Conservation (phyloP, 176 grass and related monocot species). For the Puya raimondii region DNA sequence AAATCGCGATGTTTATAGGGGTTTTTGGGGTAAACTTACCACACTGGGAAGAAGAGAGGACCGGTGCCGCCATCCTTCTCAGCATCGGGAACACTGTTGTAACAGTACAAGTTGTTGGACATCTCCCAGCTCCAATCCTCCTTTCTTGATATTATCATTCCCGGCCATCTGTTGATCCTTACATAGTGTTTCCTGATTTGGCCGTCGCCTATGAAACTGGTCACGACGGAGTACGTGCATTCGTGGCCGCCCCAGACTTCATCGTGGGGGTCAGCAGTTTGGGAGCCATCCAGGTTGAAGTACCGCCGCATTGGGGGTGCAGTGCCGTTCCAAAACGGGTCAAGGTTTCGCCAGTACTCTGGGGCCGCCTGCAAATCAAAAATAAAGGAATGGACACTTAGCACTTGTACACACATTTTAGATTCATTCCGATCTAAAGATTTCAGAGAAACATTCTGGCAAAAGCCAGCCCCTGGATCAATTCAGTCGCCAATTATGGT, state of each 20-base stretch:
- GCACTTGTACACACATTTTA: neutral
- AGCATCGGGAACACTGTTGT: conserved; percentile 69
- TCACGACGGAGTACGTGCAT: conserved; percentile 66
- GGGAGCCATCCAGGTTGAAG: conserved; percentile 71
- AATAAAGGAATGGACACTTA: neutral
- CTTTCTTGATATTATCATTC: conserved; percentile 54
- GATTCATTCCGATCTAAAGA: neutral
- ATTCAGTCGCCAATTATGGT: no score
- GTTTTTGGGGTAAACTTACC: conserved; percentile 23
- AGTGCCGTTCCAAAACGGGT: conserved; percentile 68
- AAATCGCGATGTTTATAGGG: no score
- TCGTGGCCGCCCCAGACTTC: conserved; percentile 83
- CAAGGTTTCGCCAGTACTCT: conserved; percentile 82
- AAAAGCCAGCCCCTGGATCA: no score
- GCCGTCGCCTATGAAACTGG: conserved; percentile 56
- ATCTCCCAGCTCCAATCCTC: conserved; percentile 91
- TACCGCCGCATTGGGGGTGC: conserved; percentile 70
- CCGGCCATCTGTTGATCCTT: conserved; percentile 74
- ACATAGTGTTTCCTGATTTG: conserved; percentile 74
- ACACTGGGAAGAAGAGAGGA: conserved; percentile 68
- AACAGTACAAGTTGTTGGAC: conserved; percentile 51
- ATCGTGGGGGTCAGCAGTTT: conserved; percentile 55
- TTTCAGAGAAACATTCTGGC: neutral
- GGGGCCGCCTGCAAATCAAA: conserved; percentile 62
- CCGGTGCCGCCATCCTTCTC: conserved; percentile 59